Conservation (phyloP, 2,329 filamentous ascomycete species). For the Cladosporium sp. region DNA sequence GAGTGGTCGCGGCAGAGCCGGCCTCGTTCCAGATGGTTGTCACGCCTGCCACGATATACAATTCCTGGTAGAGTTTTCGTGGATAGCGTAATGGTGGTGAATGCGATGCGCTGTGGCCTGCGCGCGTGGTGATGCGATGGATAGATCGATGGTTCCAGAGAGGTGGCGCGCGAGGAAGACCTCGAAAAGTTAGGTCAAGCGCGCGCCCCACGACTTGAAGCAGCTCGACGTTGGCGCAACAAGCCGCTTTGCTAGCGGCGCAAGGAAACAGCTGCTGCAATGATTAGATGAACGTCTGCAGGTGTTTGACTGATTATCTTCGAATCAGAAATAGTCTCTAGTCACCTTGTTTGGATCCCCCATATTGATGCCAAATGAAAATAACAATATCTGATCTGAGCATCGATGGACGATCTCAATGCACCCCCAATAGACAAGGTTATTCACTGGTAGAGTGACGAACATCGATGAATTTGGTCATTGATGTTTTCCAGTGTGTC, state of each 20-base stretch:
- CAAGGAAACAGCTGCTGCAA: background rate
- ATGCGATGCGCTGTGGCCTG: conserved; percentile 28
- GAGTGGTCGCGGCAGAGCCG: background rate
- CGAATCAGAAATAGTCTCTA: no score
- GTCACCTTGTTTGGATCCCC: no score
- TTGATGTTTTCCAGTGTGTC: no score
- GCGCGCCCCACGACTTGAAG: background rate
- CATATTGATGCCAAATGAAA: no score
- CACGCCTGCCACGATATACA: conserved; percentile 1
- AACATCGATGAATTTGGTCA: no score
- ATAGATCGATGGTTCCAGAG: background rate
- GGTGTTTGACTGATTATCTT: background rate
- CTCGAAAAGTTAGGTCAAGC: background rate
- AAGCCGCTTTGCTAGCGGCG: background rate
- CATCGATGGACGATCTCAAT: no score
- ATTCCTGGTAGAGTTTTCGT: background rate
- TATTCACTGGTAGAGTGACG: no score
- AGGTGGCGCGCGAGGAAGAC: background rate
- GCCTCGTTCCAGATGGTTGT: background rate
- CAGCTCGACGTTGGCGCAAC: no score
- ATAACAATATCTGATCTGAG: no score
- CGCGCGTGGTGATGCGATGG: conserved; percentile 14
- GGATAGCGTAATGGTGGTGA: background rate
- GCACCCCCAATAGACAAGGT: no score
- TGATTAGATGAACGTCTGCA: background rate